Conservation (phyloP, 805 yeast species). For the Komagataella kurtzmanii region DNA sequence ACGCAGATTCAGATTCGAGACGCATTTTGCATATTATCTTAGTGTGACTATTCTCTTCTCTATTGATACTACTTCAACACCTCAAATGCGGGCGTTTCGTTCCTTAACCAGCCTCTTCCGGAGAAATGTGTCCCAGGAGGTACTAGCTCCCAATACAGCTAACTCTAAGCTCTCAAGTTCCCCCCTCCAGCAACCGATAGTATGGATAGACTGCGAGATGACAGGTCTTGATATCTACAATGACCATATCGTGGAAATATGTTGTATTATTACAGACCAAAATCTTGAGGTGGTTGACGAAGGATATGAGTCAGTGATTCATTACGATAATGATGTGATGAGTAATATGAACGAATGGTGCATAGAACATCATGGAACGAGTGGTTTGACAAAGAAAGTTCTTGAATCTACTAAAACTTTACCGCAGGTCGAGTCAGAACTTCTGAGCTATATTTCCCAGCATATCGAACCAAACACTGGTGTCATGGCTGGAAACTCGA, state of each 20-base stretch:
- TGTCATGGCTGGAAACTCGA: constrained; percentile 79
- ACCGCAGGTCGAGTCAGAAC: constrained; percentile 49
- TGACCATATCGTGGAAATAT: constrained; percentile 86
- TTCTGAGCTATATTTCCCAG: constrained; percentile 45
- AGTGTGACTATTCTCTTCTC: not conserved
- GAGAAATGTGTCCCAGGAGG: not conserved
- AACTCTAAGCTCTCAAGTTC: not conserved
- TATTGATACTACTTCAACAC: not conserved
- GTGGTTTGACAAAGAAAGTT: constrained; percentile 70
- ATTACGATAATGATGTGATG: constrained; percentile 46
- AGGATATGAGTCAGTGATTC: constrained; percentile 77
- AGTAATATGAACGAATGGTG: constrained; percentile 87
- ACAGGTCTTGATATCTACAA: constrained; percentile 75
- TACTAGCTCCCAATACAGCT: not conserved
- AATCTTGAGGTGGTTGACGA: constrained; percentile 53
- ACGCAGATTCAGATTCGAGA: no score
- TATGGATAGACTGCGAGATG: constrained; percentile 99
- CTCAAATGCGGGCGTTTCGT: not conserved
- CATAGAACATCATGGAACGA: constrained; percentile 57
- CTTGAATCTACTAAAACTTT: constrained; percentile 38
- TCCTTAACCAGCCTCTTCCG: not conserved
- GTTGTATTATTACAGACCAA: constrained; percentile 83
- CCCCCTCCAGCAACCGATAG: constrained; percentile 25
- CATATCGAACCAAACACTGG: constrained; percentile 46
- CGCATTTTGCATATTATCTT: no score